Base-by-base conservation (phyloP, 192 early-diverging fungal genomes). In the Lobosporangium transversale region DNA sequence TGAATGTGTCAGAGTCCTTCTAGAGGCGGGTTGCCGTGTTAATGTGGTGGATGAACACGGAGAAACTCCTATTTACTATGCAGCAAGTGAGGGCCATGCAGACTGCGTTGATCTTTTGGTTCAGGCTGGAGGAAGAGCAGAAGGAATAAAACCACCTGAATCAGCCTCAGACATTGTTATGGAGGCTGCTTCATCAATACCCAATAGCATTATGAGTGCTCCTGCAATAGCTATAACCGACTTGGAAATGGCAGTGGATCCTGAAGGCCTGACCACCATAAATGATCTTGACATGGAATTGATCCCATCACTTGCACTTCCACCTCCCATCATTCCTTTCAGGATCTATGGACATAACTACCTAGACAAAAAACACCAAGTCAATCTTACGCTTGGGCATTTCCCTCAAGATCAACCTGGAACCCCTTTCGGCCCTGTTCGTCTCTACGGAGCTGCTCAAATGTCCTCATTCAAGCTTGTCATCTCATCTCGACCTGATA, bases 331-430 rank as follows among this genome's bases (percentile, higher is more conserved):
- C 40, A 95, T 99, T 52, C 98, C 98, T 7, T 94, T 99, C 86
- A 85, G 96, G 15, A 95, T 97, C 37, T 99, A 99, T 70, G 98
- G 98, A 14, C 98, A 99, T 85, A 95, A 94, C 59, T 99, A 95
- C 74, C 81, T 99, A 15, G 95, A 97, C 65, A 91, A 93, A 66
- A 93, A 93, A 54, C 89, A 84, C 47, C 91, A 94, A 62, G 78
- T 99, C 40, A 93, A 94, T 73, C 81, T 99, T 49, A 85, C 86
- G 31, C 59, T 89, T 64, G 81, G 87, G 30, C 75, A 89, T 55
- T 36, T 70, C 6, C 49, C 80, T 24, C 33, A 54, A 14, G 43
- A 61, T 14, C 44, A 44, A 10, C 20, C 50, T 11, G 64, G 64
- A 20, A 30, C 42, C 17, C 60, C 47, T 20, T 68, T 80, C 21